phyloP scores from a whole-genome alignment of 208 protist genomes.

The Acanthamoeba castellanii region DNA sequence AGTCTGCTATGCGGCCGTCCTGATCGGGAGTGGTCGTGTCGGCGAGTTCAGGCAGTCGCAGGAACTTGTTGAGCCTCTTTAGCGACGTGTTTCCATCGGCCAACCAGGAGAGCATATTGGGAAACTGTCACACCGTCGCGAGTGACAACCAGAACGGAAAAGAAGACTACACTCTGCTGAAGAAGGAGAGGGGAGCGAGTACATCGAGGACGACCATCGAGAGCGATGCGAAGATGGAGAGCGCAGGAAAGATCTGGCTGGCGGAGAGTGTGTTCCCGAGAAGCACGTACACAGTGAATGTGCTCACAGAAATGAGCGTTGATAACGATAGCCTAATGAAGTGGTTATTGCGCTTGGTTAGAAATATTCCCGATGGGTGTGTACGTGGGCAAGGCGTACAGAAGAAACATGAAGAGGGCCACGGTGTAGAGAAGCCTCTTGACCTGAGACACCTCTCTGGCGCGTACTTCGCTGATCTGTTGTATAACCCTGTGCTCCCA shows the following conservation, averaged over 20 bases:
- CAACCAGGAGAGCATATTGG: conserved; percentile 66
- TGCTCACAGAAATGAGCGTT: not conserved
- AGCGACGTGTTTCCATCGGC: conserved; percentile 79
- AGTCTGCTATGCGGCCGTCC: not conserved
- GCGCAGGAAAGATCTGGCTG: conserved; percentile 16
- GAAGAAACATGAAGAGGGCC: conserved; percentile 11
- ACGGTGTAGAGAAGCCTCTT: not conserved
- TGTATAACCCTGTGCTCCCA: not conserved
- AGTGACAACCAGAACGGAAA: not conserved
- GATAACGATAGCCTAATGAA: not conserved
- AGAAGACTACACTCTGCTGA: not conserved
- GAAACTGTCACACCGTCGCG: conserved; percentile 38
- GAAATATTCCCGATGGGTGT: not conserved
- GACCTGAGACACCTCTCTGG: not conserved
- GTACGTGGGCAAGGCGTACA: not conserved
- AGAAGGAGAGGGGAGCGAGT: not conserved
- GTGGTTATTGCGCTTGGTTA: not conserved
- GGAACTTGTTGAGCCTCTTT: conserved; percentile 78
- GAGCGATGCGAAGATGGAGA: not conserved
- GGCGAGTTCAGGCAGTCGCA: conserved; percentile 18
- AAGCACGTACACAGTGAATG: conserved; percentile 37
- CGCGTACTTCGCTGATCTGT: conserved; percentile 40
- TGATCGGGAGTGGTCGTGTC: not conserved
- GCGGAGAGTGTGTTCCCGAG: conserved; percentile 12
- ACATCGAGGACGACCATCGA: not conserved